Evolutionary conservation across 2,329 filamentous ascomycete genomes (phyloP).

Genomic region (Calonectria hawksworthii): DNA sequence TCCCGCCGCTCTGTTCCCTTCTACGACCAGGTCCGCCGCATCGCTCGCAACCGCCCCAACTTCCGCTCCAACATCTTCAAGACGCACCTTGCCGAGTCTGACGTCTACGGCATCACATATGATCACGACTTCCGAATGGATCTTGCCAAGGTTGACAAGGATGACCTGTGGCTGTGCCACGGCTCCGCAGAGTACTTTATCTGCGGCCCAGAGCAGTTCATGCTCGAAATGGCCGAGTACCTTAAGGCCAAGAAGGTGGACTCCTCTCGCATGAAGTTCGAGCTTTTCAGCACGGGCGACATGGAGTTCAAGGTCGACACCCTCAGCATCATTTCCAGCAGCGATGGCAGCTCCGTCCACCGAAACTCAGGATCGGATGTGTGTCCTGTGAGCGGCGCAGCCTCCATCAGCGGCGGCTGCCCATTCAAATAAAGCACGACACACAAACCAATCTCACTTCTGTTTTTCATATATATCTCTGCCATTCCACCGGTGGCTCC

Average conservation of each 20-base stretch:
- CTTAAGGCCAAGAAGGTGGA: conserved; percentile 57
- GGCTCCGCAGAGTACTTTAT: conserved; percentile 66
- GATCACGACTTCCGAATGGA: conserved; percentile 60
- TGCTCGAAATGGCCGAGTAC: conserved; percentile 63
- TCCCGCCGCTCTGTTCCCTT: conserved; percentile 67
- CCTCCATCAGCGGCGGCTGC: conserved; percentile 22
- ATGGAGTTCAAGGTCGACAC: conserved; percentile 53
- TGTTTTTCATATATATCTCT: not conserved
- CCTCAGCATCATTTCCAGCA: conserved; percentile 45
- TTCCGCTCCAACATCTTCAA: conserved; percentile 63
- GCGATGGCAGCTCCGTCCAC: conserved; percentile 26
- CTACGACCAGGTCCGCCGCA: conserved; percentile 62
- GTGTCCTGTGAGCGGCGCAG: conserved; percentile 31
- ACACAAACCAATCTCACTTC: not conserved
- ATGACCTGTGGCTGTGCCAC: conserved; percentile 61
- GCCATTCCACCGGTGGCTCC: conserved; percentile 11
- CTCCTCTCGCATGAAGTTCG: conserved; percentile 57
- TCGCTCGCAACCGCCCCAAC: conserved; percentile 55
- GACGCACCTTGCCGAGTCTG: conserved; percentile 61
- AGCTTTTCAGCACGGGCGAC: conserved; percentile 63
- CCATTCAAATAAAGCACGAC: conserved; percentile 24
- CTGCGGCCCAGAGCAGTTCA: conserved; percentile 68
- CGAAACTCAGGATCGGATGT: conserved; percentile 27
- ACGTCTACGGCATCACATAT: conserved; percentile 59
- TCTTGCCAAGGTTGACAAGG: conserved; percentile 58